Evolutionary conservation across 2,329 filamentous ascomycete genomes (phyloP), one percentile per base, ranked within the genome.

Genomic region (Xylariaceae sp.): DNA sequence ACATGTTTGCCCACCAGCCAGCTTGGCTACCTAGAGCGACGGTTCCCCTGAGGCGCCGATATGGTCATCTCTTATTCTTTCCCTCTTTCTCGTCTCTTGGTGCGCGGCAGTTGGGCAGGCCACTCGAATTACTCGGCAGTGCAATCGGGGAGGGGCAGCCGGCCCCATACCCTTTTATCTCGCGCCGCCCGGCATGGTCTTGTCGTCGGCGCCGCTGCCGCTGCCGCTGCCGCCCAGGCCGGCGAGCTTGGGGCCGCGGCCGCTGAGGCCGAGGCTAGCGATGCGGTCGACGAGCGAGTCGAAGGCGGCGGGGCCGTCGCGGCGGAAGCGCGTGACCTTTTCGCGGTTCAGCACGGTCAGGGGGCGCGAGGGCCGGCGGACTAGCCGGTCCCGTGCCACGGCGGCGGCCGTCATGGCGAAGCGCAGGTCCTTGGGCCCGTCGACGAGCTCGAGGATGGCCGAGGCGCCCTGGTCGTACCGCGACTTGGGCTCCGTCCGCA

Each of bases 391-490:
- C 16, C 78, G 71, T 27, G 85, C 86, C 5, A 96, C 70, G 0
- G 86, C 80, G 49, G 83, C 83, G 17, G 92, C 92, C 3, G 89
- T 94, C 75, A 96, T 80, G 51, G 87, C 86, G 64, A 95, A 95
- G 21, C 89, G 83, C 68, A 94, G 85, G 61, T 98, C 92, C 57
- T 81, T 83, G 21, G 88, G 87, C 22, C 90, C 89, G 61, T 98
- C 92, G 41, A 98, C 89, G 19, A 98, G 75, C 63, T 96, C 88
- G 30, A 98, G 79, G 44, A 98, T 89, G 15, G 92, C 90, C 21
- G 83, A 89, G 43, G 80, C 76, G 7, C 85, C 90, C 64, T 95
- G 87, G 60, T 96, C 90, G 57, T 70, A 70, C 52, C 75, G 73
- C 59, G 90, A 87, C 51, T 83, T 75, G 37, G 92, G 84, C 63